Evolutionary conservation across 805 yeast genomes (phyloP).

Genomic region (Saccharomyces eubayanus): DNA sequence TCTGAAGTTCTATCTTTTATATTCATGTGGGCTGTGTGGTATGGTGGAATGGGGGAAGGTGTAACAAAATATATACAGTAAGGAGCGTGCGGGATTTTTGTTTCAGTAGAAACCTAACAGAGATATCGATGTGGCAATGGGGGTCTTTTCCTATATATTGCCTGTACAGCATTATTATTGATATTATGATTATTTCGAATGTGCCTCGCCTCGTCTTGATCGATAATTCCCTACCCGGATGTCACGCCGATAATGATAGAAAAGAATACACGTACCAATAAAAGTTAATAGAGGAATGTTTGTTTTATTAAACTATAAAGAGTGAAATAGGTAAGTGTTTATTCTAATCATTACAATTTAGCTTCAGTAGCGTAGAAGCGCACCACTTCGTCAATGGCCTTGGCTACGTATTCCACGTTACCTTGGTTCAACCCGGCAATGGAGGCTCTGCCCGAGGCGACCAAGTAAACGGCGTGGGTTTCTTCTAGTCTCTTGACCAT

Average conservation of each 20-base stretch:
- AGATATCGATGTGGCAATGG: neutral
- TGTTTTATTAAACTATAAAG: neutral
- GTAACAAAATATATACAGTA: neutral
- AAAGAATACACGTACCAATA: neutral
- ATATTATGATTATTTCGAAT: neutral
- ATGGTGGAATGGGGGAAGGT: neutral
- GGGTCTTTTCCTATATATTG: neutral
- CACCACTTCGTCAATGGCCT: constrained; percentile 74
- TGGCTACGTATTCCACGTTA: constrained; percentile 72
- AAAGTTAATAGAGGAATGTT: neutral
- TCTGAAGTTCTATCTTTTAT: constrained; percentile 82
- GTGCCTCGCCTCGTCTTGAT: neutral
- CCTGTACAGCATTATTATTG: neutral
- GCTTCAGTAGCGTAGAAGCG: constrained; percentile 33
- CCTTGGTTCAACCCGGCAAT: constrained; percentile 84
- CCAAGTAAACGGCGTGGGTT: constrained; percentile 75
- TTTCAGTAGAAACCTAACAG: neutral
- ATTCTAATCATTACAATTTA: constrained; percentile 12
- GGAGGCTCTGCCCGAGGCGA: constrained; percentile 79
- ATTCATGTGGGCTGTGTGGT: constrained; percentile 12
- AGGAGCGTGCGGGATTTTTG: neutral
- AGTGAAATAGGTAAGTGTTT: neutral
- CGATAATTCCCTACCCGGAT: constrained; percentile 1
- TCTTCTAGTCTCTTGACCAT: constrained; percentile 72
- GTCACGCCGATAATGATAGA: neutral